These are phyloP conservation scores for Fusarium circinatum DNA, from an alignment of 2,329 filamentous ascomycete species.

Conservation along the genomic window DNA sequence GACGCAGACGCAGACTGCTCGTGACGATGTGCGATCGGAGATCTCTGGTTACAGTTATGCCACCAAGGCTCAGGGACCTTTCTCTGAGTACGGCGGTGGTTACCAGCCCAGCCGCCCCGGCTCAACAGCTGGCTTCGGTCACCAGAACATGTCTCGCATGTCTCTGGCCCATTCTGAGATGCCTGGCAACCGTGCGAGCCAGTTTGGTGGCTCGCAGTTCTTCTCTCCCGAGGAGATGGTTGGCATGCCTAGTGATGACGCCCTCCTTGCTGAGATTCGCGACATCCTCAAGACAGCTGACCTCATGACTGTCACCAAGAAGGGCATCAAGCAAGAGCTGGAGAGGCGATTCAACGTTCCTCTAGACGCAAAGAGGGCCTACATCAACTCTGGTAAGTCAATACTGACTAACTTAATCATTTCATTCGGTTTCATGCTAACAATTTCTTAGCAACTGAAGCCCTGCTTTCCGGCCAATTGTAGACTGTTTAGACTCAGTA, in stretches of 20 bases:
- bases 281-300: conserved; percentile 93
- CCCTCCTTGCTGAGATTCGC: conserved; percentile 90
- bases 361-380: conserved; percentile 87
- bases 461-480: conserved; percentile 79
- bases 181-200: conserved; percentile 67
- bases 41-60: conserved; percentile 94
- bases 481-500: conserved; percentile 52
- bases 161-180: conserved; percentile 83
- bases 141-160: conserved; percentile 70
- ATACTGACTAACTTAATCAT: not conserved
- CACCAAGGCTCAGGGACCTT: conserved; percentile 76
- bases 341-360: conserved; percentile 89
- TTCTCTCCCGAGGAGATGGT: conserved; percentile 74
- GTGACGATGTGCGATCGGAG: conserved; percentile 84
- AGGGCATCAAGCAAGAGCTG: conserved; percentile 93
- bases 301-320: conserved; percentile 98
- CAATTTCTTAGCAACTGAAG: conserved; percentile 72
- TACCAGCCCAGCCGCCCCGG: conserved; percentile 67
- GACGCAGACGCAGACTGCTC: conserved; percentile 86
- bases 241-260: conserved; percentile 86
- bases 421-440: conserved; percentile 24
- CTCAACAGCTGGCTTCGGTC: conserved; percentile 61
- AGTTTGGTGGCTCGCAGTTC: conserved; percentile 68
- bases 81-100: conserved; percentile 78
- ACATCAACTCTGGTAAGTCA: conserved; percentile 86